A percentile compares a stretch with the other conserved stretches of the same genome.
Conservation (phyloP, 2,329 filamentous ascomycete genomes). For the Lecanicillium sp. region DNA sequence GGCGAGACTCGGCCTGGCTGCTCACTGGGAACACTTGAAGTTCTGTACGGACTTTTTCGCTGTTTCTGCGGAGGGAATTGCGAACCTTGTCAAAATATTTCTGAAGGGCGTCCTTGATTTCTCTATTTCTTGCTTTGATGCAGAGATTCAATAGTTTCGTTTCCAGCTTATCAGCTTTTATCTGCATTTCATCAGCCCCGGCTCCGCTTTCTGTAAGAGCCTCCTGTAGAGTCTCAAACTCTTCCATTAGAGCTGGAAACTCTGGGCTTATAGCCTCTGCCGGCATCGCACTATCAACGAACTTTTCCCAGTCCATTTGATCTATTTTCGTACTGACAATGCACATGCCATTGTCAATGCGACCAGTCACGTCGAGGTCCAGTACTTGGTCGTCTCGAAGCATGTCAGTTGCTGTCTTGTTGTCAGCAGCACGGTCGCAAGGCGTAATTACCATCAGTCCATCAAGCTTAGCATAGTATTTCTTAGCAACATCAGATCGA, state of each 20-base stretch:
- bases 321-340: slow-evolving; percentile 12
- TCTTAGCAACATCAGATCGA: slow-evolving; percentile 7
- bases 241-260: not conserved
- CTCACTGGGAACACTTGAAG: slow-evolving; percentile 10
- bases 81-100: slow-evolving; percentile 3
- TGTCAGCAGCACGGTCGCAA: slow-evolving; percentile 11
- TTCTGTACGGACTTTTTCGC: not conserved
- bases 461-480: slow-evolving; percentile 7
- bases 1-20: slow-evolving; percentile 7
- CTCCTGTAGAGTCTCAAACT: not conserved
- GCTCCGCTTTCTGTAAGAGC: too few relatives aligned
- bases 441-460: slow-evolving; percentile 10
- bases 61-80: not conserved
- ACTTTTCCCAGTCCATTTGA: slow-evolving; percentile 5
- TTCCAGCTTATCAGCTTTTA: not conserved
- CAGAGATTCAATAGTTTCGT: slow-evolving; percentile 2
- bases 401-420: slow-evolving; percentile 10
- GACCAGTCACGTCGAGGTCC: slow-evolving; percentile 10
- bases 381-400: slow-evolving; percentile 8
- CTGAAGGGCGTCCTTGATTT: slow-evolving; percentile 2
- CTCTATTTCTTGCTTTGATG: slow-evolving; percentile 9
- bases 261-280: slow-evolving; percentile 1
- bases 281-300: slow-evolving; percentile 5
- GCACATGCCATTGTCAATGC: slow-evolving; percentile 5
- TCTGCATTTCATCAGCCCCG: too few relatives aligned